These are phyloP conservation scores for Annulohypoxylon nitens DNA, from an alignment of 495 filamentous ascomycete genomes.

Conservation along the genomic window DNA sequence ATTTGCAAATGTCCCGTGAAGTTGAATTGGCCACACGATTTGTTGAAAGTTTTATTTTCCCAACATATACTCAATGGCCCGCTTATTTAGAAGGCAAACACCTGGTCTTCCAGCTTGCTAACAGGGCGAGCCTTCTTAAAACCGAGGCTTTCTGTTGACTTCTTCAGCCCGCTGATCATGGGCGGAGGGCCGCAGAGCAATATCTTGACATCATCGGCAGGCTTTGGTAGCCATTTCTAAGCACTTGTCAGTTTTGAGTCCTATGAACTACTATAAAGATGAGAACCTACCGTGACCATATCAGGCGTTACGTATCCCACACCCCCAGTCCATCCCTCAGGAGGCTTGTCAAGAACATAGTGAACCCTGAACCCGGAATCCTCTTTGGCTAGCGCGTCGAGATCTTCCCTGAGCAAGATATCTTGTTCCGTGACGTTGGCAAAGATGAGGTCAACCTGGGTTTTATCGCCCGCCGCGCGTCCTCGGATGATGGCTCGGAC, in stretches of 20 bases:
- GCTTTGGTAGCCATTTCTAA: slow-evolving; percentile 81
- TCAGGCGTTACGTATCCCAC: slow-evolving; percentile 94
- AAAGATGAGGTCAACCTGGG: slow-evolving; percentile 93
- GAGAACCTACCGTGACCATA: slow-evolving; percentile 84
- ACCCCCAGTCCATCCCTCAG: slow-evolving; percentile 87
- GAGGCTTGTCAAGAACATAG: slow-evolving; percentile 97
- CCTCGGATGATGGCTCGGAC: slow-evolving; percentile 90
- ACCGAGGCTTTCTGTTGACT: slow-evolving; percentile 87
- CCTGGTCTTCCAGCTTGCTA: slow-evolving; percentile 97
- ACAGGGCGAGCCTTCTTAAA: slow-evolving; percentile 92
- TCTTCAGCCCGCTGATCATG: slow-evolving; percentile 98
- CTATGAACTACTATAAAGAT: neutral
- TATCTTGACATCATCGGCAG: slow-evolving; percentile 90
- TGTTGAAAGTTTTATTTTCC: slow-evolving; percentile 3
- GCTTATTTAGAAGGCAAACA: slow-evolving; percentile 88
- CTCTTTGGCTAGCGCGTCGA: slow-evolving; percentile 80
- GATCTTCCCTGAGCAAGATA: slow-evolving; percentile 90
- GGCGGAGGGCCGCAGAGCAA: slow-evolving; percentile 96
- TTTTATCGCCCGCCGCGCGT: slow-evolving; percentile 81
- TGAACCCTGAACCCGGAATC: slow-evolving; percentile 86
- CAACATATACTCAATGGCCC: neutral
- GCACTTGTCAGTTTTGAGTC: slow-evolving; percentile 16
- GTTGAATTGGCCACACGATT: neutral
- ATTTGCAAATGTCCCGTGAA: neutral
- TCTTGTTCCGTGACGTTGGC: slow-evolving; percentile 95